These are phyloP conservation scores for Penicillium sclerotiorum DNA, from an alignment of 2,329 filamentous ascomycete genomes.

Conservation along the genomic window DNA sequence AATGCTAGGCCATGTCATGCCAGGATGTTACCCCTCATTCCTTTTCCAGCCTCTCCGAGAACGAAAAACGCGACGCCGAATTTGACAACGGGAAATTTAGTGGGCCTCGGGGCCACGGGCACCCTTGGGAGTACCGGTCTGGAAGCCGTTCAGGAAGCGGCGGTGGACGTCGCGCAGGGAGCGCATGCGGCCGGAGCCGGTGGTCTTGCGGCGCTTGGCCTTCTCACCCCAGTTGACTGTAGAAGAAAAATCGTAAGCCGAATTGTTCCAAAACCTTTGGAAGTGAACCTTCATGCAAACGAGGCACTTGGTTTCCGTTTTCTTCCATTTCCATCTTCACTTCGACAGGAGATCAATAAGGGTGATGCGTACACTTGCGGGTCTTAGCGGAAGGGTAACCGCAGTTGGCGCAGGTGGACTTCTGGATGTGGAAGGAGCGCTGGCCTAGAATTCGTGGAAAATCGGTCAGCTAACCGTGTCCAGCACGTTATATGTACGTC, in stretches of 20 bases:
- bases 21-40: constrained; percentile 35
- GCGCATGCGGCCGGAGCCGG: constrained; percentile 93
- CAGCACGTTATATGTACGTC: constrained; percentile 6
- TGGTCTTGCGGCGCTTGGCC: constrained; percentile 99
- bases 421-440: constrained; percentile 98
- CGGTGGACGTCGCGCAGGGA: constrained; percentile 91
- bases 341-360: constrained; percentile 15
- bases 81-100: constrained; percentile 38
- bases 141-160: constrained; percentile 98
- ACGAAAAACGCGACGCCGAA: constrained; percentile 41
- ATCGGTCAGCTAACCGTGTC: constrained; percentile 21
- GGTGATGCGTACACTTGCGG: constrained; percentile 83
- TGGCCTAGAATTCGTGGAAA: constrained; percentile 64
- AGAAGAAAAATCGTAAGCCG: constrained; percentile 33
- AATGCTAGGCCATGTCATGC: constrained; percentile 43
- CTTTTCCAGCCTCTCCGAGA: constrained; percentile 41
- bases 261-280: constrained; percentile 11
- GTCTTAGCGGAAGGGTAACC: constrained; percentile 97
- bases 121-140: constrained; percentile 82
- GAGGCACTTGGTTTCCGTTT: not conserved
- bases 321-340: constrained; percentile 6
- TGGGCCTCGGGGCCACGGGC: constrained; percentile 65
- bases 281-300: not conserved
- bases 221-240: constrained; percentile 99
- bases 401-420: constrained; percentile 95